Conservation (phyloP, 768 basidiomycete species). For the Mrakia blollopis region DNA sequence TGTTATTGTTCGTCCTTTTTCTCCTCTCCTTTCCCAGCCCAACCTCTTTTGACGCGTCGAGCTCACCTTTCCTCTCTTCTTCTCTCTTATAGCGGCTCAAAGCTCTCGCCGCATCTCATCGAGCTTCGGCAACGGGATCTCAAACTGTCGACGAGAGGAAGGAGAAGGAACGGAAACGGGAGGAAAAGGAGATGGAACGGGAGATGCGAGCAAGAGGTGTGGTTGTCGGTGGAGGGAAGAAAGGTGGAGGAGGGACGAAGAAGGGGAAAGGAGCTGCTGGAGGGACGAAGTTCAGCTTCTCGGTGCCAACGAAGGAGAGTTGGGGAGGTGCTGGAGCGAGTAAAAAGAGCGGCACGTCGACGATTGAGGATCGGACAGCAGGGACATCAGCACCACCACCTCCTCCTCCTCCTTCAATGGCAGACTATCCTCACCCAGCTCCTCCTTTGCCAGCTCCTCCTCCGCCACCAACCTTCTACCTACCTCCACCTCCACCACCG, state of each 20-base stretch:
- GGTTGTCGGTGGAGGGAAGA: conserved; percentile 4
- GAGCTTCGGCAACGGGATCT: background rate
- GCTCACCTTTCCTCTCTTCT: background rate
- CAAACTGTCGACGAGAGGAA: conserved; percentile 13
- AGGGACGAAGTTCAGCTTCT: background rate
- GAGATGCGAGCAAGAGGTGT: conserved; percentile 24
- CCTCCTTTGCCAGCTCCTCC: conserved; percentile 16
- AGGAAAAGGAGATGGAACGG: conserved; percentile 26
- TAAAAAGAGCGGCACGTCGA: background rate
- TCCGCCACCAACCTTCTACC: background rate
- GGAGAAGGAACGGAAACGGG: conserved; percentile 29
- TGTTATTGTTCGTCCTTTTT: conserved; percentile 13
- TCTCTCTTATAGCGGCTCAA: conserved; percentile 22
- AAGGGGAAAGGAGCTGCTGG: background rate
- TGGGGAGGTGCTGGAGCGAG: conserved; percentile 9
- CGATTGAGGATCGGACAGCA: background rate
- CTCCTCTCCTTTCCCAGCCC: background rate
- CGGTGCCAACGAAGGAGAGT: conserved; percentile 2
- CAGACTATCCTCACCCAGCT: background rate
- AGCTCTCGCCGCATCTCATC: conserved; percentile 22
- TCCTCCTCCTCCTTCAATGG: conserved; percentile 2
- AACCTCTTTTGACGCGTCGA: background rate
- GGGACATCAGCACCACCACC: background rate
- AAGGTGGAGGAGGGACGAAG: background rate
- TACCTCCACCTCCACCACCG: conserved; percentile 24